These are phyloP conservation scores for Aspergillus carbonarius DNA, from an alignment of 2,329 filamentous ascomycete genomes.

Conservation along the genomic window DNA sequence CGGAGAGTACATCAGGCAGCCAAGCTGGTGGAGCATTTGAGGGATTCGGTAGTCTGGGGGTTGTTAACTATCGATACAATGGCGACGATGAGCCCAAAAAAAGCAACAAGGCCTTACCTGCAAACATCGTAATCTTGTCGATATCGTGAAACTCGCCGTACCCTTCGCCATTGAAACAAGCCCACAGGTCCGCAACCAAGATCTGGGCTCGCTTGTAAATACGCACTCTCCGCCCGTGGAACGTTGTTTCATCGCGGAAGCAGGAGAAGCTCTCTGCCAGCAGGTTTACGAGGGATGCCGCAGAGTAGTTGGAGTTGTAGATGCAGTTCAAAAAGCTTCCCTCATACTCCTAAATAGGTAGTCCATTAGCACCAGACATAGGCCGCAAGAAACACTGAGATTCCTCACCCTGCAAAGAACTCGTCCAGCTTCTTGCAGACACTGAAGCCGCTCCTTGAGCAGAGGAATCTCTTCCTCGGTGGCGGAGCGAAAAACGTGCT, in stretches of 20 bases:
- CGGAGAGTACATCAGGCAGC: conserved; percentile 82
- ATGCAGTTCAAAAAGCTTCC: conserved; percentile 74
- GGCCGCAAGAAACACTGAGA: neutral
- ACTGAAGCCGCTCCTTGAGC: conserved; percentile 71
- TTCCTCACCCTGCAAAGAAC: conserved; percentile 70
- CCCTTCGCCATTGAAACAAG: conserved; percentile 78
- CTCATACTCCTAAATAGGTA: conserved; percentile 62
- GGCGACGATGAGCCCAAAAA: neutral
- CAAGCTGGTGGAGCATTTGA: conserved; percentile 82
- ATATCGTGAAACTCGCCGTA: conserved; percentile 87
- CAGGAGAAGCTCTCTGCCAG: conserved; percentile 78
- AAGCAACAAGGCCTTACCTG: conserved; percentile 49
- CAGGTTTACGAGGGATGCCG: conserved; percentile 80
- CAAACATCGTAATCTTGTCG: conserved; percentile 96
- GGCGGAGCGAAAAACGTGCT: conserved; percentile 78
- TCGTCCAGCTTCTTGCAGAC: conserved; percentile 77
- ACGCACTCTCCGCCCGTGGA: conserved; percentile 72
- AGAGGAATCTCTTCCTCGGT: conserved; percentile 87
- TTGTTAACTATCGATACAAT: neutral
- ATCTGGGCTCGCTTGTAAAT: conserved; percentile 96
- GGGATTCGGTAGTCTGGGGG: conserved; percentile 82
- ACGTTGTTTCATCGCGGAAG: conserved; percentile 78
- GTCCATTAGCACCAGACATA: conserved; percentile 8
- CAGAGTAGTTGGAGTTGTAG: conserved; percentile 71
- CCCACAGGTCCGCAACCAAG: conserved; percentile 93